phyloP scores from a whole-genome alignment of 1,284 basidiomycete genomes.

The Ceratobasidium sp. region DNA sequence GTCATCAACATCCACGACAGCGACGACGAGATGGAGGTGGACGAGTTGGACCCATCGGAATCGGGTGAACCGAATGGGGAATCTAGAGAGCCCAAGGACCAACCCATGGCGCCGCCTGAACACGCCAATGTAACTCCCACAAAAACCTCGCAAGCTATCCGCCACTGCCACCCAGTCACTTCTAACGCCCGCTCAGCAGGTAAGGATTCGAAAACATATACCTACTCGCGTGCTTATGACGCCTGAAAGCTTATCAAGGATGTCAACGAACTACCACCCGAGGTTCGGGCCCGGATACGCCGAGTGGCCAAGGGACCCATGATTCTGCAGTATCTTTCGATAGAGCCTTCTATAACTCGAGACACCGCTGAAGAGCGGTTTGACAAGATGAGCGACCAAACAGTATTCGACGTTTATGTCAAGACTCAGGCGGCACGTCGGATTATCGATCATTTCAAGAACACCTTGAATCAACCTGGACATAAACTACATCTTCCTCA shows the following conservation, averaged over 20 bases:
- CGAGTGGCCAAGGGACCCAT: slow-evolving; percentile 6
- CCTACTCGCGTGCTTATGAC: neutral
- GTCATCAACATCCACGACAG: slow-evolving; percentile 21
- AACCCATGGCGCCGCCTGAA: neutral
- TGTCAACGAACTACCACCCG: neutral
- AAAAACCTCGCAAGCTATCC: neutral
- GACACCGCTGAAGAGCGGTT: slow-evolving; percentile 4
- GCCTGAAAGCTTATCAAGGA: neutral
- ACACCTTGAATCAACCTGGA: neutral
- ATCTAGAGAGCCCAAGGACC: neutral
- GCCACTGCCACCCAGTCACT: neutral
- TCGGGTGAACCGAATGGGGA: neutral
- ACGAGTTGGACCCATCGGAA: neutral
- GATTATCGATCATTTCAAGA: neutral
- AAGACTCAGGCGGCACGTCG: neutral
- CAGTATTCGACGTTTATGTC: slow-evolving; percentile 6
- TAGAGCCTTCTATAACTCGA: slow-evolving; percentile 7
- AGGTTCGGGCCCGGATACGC: slow-evolving; percentile 10
- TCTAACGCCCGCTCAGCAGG: neutral
- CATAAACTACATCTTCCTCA: slow-evolving; percentile 9
- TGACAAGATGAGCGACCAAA: slow-evolving; percentile 14
- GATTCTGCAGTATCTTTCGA: slow-evolving; percentile 6
- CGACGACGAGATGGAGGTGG: slow-evolving; percentile 23
- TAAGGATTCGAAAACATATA: no score
- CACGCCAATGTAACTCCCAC: neutral